phyloP scores from a whole-genome alignment of 2,329 filamentous ascomycete genomes.

The Ampelomyces quisqualis region DNA sequence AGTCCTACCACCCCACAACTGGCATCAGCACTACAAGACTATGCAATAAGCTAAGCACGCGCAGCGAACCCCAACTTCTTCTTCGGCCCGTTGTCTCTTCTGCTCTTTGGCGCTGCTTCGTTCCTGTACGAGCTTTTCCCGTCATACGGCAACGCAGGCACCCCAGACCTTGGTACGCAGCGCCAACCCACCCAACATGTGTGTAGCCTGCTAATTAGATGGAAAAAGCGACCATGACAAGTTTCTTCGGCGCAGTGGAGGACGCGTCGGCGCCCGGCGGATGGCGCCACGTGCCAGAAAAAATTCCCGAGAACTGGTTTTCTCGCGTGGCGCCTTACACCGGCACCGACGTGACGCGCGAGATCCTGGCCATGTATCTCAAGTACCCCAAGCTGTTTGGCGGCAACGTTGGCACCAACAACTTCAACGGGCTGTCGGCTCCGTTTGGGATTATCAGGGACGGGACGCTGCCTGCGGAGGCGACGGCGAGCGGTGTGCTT shows the following conservation, averaged over 20 bases:
- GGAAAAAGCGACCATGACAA: constrained; percentile 13
- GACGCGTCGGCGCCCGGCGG: constrained; percentile 37
- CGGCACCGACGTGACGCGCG: constrained; percentile 37
- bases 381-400: constrained; percentile 49
- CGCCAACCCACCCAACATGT: no score
- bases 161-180: constrained; percentile 11
- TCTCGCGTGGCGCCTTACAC: constrained; percentile 38
- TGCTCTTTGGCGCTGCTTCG: constrained; percentile 47
- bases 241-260: constrained; percentile 47
- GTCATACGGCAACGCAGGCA: constrained; percentile 23
- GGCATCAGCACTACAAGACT: neutral
- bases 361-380: constrained; percentile 48
- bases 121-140: constrained; percentile 51
- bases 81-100: constrained; percentile 45
- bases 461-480: constrained; percentile 37
- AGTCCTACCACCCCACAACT: neutral
- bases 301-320: constrained; percentile 48
- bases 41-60: neutral
- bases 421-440: constrained; percentile 41
- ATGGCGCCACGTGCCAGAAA: constrained; percentile 43
- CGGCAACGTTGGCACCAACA: constrained; percentile 44
- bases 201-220: no score
- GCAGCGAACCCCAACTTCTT: constrained; percentile 33
- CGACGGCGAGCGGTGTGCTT: constrained; percentile 28
- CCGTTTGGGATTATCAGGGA: constrained; percentile 44